Base-by-base conservation (phyloP, 2,329 filamentous ascomycete species). In the Ceratocystis destructans region DNA sequence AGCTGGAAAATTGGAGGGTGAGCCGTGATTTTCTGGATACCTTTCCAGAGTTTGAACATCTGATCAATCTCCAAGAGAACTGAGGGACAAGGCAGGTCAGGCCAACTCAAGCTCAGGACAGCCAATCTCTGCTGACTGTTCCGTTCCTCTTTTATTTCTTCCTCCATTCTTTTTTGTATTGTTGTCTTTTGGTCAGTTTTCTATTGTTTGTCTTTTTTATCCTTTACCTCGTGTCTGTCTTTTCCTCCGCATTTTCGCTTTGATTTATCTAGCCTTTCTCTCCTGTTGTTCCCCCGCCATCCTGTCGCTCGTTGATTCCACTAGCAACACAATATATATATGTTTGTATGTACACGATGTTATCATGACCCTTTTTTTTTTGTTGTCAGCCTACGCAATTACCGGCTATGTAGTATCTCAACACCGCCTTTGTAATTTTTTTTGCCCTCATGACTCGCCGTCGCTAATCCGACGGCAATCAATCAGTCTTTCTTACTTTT, bases 1-100 rank as follows among this genome's bases (percentile, higher is more conserved):
- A 88, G 55, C 72, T 91, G 48, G 82, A 86, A 68, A 96, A 96
- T 72, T 96, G 92, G 91, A 87, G 84, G 67, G 73, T 96, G 1
- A 90, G 90, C 0, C 80, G 83, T 4, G 78, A 79, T 1, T 94
- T 94, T 74, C 80, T 81, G 25, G 79, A 81, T 68, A 78, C 81
- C 0, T 90, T 87, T 71, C 89, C 90, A 0, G 73, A 69, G 46
- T 69, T 67, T 65, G 61, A 45, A 15, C 64, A 61, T 41, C 41
- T 64, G 46, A 41, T 68, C 55, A 66, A 68, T 66, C 57, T 68
- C 46, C 57, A 57, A 46, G 46, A 61, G 20, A n/a, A 50, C 15
- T 67, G 48, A 68, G 59, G 37, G 37, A 41, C 37, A 41, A 41
- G 37, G 10, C 3, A 41, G 37, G 37, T 15, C 37, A 41, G 37